Evolutionary conservation across 768 basidiomycete genomes (phyloP).

Genomic region (Auricularia cornea): DNA sequence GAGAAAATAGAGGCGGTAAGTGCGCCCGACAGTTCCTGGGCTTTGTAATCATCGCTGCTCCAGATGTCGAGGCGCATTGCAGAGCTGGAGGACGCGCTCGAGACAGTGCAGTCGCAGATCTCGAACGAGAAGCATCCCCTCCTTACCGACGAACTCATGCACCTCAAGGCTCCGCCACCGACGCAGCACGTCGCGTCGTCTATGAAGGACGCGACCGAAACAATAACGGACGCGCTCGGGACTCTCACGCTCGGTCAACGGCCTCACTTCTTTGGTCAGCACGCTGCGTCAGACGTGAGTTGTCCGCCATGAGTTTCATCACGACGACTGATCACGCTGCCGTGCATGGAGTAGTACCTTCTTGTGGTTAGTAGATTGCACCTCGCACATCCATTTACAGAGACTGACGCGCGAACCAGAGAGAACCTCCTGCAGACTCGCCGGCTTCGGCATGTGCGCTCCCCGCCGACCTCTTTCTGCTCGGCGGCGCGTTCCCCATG

Average conservation of each 20-base stretch:
- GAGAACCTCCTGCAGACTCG: background rate
- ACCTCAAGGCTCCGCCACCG: constrained; percentile 50
- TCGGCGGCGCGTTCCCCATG: background rate
- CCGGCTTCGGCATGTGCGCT: background rate
- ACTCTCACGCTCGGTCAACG: background rate
- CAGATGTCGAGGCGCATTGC: background rate
- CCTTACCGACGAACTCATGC: constrained; percentile 61
- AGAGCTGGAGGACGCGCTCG: constrained; percentile 65
- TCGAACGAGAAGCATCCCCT: constrained; percentile 58
- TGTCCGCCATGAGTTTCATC: background rate
- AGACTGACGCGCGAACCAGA: background rate
- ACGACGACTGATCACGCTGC: background rate
- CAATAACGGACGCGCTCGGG: background rate
- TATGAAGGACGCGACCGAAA: background rate
- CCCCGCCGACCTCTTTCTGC: background rate
- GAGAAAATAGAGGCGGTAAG: background rate
- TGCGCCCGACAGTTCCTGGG: background rate
- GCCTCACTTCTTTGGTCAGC: background rate
- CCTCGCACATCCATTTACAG: too few species aligned
- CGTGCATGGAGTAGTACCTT: background rate
- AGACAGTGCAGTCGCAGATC: constrained; percentile 43
- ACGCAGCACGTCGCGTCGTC: background rate
- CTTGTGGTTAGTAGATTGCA: background rate
- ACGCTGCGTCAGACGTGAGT: background rate
- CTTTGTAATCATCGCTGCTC: background rate